Conservation (phyloP, 2,329 filamentous ascomycete species). For the Cercospora canescens region DNA sequence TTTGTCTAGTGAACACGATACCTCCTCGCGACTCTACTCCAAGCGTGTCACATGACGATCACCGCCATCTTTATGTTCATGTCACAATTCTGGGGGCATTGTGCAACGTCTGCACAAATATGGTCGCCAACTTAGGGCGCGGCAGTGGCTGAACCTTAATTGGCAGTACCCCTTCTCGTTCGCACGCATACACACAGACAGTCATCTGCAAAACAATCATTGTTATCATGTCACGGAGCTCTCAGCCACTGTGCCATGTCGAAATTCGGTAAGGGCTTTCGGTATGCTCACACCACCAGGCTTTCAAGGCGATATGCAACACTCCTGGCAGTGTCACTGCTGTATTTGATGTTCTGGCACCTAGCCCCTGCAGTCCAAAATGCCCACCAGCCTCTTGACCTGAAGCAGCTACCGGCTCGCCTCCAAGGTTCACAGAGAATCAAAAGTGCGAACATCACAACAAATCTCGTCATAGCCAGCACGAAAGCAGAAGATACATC, state of each 20-base stretch:
- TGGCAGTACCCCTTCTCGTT: background rate
- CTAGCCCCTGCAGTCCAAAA: slow-evolving; percentile 2
- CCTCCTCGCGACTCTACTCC: no score
- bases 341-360: background rate
- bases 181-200: background rate
- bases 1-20: no score
- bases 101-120: background rate
- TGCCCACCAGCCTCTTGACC: background rate
- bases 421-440: background rate
- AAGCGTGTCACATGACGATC: background rate
- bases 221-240: background rate
- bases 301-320: background rate
- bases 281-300: background rate
- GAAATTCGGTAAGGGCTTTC: background rate
- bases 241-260: background rate
- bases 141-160: background rate
- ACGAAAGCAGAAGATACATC: slow-evolving; percentile 19
- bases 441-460: background rate
- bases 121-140: background rate
- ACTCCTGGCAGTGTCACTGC: background rate
- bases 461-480: slow-evolving; percentile 22
- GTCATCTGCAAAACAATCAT: background rate
- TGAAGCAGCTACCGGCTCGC: background rate
- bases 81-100: no score
- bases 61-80: background rate